Evolutionary conservation across 495 filamentous ascomycete species (phyloP).

Genomic region (Neurospora sp.): DNA sequence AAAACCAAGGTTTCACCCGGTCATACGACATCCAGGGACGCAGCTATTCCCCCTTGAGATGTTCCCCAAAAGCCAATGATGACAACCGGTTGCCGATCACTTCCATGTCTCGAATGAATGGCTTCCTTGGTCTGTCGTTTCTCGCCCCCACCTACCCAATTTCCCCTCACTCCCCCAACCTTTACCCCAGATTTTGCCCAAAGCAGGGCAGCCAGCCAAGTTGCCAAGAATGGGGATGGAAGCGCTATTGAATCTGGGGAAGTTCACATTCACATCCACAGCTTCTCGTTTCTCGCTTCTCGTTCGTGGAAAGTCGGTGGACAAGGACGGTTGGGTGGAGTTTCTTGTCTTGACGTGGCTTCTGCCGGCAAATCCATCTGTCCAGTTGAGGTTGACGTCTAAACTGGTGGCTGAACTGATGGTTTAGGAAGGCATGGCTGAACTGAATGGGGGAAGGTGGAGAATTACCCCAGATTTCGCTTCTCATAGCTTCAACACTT

Average conservation of each 20-base stretch:
- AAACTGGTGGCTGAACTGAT: not conserved
- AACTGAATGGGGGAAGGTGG: not conserved
- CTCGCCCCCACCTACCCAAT: not conserved
- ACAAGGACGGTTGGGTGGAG: not conserved
- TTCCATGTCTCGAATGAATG: not conserved
- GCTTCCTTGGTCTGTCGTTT: not conserved
- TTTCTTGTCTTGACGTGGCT: not conserved
- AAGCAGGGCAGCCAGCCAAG: not conserved
- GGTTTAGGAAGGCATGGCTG: not conserved
- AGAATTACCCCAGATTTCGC: not conserved
- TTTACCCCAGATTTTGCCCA: not conserved
- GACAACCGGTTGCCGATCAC: not conserved
- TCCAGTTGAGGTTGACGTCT: not conserved
- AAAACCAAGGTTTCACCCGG: not conserved
- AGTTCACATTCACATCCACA: not conserved
- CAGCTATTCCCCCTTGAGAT: not conserved
- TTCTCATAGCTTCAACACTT: not conserved
- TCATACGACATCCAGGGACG: not conserved
- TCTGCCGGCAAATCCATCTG: no score
- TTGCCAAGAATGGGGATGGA: not conserved
- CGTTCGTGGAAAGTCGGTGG: not conserved
- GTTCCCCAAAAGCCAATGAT: not conserved
- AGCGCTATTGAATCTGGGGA: not conserved
- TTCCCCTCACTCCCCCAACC: not conserved
- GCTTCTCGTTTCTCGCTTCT: no score